Evolutionary conservation across 2,329 filamentous ascomycete species (phyloP), one percentile per base, ranked within the genome.

Genomic region (Colletotrichum kahawae): DNA sequence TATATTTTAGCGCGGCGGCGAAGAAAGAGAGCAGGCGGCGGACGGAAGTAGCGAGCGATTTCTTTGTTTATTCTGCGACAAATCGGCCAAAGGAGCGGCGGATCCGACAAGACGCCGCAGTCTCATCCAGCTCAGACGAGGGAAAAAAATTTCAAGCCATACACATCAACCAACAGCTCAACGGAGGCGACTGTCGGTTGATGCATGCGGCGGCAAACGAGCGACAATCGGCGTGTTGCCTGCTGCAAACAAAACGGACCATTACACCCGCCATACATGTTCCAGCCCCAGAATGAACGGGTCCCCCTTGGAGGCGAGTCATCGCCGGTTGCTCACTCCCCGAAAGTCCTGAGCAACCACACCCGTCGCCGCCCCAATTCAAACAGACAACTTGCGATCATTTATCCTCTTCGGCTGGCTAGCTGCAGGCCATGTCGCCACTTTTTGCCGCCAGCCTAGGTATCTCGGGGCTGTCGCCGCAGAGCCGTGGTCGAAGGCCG

Each of bases 341-440:
- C 51, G 31, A 56, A 57, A 62, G 31, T 59, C 24, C 13, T 69
- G 34, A 51, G 31, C 33, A 31, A 27, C 31, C 38, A 48, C n/a
- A 33, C 62, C 34, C 7, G n/a, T 29, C 29, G 57, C 31, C 9
- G 24, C 34, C 48, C 57, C 57, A 48, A 56, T 31, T 73, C 31
- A 73, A 27, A 65, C 73, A 56, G 70, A 57, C 63, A 64, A 73
- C 21, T 18, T 67, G 2, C 64, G 63, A n/a, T 73, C 63, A n/a
- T 68, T 67, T 43, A 72, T 68, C 36, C 57, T 64, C 54, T 81
- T 78, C 67, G 78, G 68, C 75, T 80, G 79, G 43, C n/a, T 51
- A n/a, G 71, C 76, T 27, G 80, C 67, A 33, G 82, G 81, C 82
- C 82, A 84, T 14, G 82, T 84, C 21, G 77, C 75, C 34, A 81